phyloP scores from a whole-genome alignment of 768 basidiomycete genomes.

The Glaciozyma antarctica region DNA sequence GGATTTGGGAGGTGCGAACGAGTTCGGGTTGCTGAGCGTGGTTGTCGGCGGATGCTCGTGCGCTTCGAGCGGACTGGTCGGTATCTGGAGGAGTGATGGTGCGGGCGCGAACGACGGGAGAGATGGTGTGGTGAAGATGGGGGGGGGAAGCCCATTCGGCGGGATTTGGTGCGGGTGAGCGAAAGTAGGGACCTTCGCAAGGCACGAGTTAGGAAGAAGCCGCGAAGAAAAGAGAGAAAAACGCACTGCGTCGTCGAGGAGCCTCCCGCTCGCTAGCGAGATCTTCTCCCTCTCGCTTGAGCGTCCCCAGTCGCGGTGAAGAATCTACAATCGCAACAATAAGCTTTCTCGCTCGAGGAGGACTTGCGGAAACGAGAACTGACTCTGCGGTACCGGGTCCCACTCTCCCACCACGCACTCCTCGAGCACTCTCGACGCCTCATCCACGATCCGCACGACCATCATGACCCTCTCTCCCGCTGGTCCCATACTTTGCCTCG shows the following conservation, averaged over 20 bases:
- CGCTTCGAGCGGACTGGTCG: not conserved
- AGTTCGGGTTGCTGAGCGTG: constrained; percentile 18
- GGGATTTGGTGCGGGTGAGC: not conserved
- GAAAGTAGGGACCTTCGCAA: not conserved
- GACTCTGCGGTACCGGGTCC: not conserved
- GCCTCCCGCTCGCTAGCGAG: constrained; percentile 12
- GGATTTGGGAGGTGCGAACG: constrained; percentile 27
- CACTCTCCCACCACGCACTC: constrained; percentile 23
- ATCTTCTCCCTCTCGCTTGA: constrained; percentile 23
- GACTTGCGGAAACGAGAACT: too few species aligned
- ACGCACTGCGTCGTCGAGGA: constrained; percentile 15
- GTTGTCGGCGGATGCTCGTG: not conserved
- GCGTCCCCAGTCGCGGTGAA: not conserved
- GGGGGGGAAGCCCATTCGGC: not conserved
- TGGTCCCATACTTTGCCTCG: constrained; percentile 10
- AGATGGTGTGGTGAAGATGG: not conserved
- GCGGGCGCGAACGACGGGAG: not conserved
- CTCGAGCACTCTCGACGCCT: constrained; percentile 4
- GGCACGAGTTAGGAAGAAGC: not conserved
- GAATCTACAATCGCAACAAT: not conserved
- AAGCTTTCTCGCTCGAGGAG: not conserved
- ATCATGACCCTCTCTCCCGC: constrained; percentile 16
- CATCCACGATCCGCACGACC: constrained; percentile 14
- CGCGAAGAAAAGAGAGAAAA: too few species aligned
- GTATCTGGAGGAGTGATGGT: not conserved